phyloP scores from a whole-genome alignment of 78 protist species.

The Emiliania huxleyi region DNA sequence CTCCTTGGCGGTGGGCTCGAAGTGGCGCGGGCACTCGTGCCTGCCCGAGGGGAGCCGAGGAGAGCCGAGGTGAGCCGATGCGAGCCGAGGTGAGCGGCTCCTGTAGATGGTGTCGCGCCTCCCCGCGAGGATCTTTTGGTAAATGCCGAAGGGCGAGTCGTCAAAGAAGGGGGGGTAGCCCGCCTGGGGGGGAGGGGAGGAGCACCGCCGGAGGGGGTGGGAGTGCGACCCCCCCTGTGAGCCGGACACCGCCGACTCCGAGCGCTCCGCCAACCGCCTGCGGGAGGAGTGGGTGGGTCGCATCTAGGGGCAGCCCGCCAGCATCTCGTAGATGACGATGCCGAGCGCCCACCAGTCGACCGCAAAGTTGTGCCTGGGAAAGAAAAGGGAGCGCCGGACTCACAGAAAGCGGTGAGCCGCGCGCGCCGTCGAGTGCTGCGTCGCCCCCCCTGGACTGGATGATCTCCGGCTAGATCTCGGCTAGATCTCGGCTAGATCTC shows the following conservation, averaged over 20 bases:
- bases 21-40: slow-evolving; percentile 76
- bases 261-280: no score
- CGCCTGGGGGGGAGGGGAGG: not conserved
- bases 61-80: no score
- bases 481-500: no score
- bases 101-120: not conserved
- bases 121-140: slow-evolving; percentile 85
- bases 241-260: no score
- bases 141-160: slow-evolving; percentile 80
- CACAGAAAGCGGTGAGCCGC: no score
- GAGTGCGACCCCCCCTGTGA: no score
- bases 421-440: no score
- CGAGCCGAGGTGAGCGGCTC: no score
- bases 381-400: no score
- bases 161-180: slow-evolving; percentile 91
- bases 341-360: slow-evolving; percentile 55
- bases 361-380: slow-evolving; percentile 53
- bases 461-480: slow-evolving; percentile 88
- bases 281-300: no score
- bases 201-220: no score
- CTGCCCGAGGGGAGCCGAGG: no score
- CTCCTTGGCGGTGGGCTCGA: slow-evolving; percentile 81
- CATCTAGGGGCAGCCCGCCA: not conserved
- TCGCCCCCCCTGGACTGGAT: slow-evolving; percentile 82
- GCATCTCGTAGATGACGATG: slow-evolving; percentile 41